Base-by-base conservation (phyloP, 2,329 filamentous ascomycete genomes). In the Botrytis aclada region DNA sequence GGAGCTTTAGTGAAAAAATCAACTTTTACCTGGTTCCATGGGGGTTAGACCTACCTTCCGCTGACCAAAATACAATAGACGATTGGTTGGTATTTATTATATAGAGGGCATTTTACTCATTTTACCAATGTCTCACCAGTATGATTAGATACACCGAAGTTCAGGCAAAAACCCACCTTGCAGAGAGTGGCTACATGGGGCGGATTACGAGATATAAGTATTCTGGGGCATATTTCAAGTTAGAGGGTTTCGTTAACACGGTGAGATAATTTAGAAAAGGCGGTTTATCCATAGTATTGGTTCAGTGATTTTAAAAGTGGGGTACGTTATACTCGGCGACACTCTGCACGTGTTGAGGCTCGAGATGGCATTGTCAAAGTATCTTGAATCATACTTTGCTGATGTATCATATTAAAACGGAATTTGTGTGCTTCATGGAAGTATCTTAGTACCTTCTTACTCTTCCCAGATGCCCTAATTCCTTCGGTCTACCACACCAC, bases 131-230 rank as follows among this genome's bases (percentile, higher is more conserved):
- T 10, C 18, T 25, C 47, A 41, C 65, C 56, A 56, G n/a, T 56
- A 67, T 67, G 18, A 41, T 67, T 56, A 32, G 25, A 67, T 41
- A 56, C 65, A 67, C 47, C 65, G 65, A 32, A 22, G 8, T 41
- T 41, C 9, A n/a, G n/a, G 34, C 22, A 45, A 32, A 7, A 39
- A 41, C 32, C 2, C 6, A 67, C 64, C 34, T 67, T 56, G 34
- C 65, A 16, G 41, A 22, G 47, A n/a, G 25, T 29, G 65, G 16
- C 47, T 67, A n/a, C 16, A 18, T 41, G 16, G n/a, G 47, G 47
- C 65, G 29, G 3, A 41, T 56, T 41, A 56, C 25, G 25, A 41
- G 20, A 39, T 54, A 25, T 67, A 29, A 56, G 64, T 47, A 20
- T 41, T 41, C 9, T 56, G 47, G 47, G 45, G 32, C 1, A 29